A percentile compares a stretch with the other conserved stretches of the same genome.
Conservation (phyloP, 805 yeast genomes). For the Metschnikowia gelsemii region DNA sequence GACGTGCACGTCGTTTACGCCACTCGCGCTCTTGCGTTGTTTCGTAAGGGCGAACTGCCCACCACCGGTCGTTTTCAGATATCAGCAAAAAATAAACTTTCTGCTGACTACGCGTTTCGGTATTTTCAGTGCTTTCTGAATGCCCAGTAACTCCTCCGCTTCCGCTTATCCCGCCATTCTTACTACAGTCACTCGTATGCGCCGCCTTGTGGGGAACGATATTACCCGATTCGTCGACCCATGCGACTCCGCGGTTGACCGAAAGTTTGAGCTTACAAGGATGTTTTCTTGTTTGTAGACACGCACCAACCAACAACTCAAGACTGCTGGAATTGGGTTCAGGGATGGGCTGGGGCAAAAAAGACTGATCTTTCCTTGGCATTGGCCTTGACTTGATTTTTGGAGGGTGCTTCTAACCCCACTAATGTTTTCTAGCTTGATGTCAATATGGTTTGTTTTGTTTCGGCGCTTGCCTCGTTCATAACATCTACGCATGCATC, state of each 20-base stretch:
- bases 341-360: not conserved
- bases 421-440: too few relatives aligned
- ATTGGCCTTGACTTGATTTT: not conserved
- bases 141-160: too few relatives aligned
- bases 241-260: not conserved
- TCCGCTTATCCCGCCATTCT: too few relatives aligned
- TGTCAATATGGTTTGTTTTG: too few relatives aligned
- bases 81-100: slow-evolving; percentile 3
- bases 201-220: too few relatives aligned
- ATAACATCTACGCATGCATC: too few relatives aligned
- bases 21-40: slow-evolving; percentile 4
- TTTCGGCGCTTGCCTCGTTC: too few relatives aligned
- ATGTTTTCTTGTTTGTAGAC: not conserved
- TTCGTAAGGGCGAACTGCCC: slow-evolving; percentile 3
- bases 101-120: too few relatives aligned
- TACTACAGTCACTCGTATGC: too few relatives aligned
- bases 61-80: not conserved
- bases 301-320: not conserved
- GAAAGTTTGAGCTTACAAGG: not conserved
- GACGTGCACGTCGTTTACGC: not conserved
- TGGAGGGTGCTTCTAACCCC: too few relatives aligned
- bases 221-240: too few relatives aligned
- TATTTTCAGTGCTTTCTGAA: not conserved
- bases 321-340: not conserved
- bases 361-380: slow-evolving; percentile 1